phyloP scores from a whole-genome alignment of 371 early-diverging fungal species.

The Syncephalastrum racemosum region DNA sequence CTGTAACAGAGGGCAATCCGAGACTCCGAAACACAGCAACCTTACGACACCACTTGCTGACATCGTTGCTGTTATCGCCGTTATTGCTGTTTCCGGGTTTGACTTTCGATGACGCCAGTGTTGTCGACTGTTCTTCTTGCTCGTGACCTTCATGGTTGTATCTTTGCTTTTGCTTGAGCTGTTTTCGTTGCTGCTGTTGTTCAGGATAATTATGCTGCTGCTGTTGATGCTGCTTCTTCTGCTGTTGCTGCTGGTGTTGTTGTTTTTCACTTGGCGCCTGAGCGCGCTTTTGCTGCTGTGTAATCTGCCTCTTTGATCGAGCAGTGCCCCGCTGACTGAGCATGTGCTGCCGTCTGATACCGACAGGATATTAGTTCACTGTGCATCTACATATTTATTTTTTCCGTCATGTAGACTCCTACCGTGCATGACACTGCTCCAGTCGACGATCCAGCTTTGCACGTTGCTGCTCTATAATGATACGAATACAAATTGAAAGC shows the following conservation, averaged over 20 bases:
- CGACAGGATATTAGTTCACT: conserved; percentile 4
- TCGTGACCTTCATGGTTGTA: too few relatives aligned
- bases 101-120: too few relatives aligned
- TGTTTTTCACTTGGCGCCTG: neutral
- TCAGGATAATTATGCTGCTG: too few relatives aligned
- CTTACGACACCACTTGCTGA: conserved; percentile 8
- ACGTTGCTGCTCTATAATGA: conserved; percentile 13
- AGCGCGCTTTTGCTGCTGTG: too few relatives aligned
- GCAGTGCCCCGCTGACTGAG: conserved; percentile 8
- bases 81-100: neutral
- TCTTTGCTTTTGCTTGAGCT: neutral
- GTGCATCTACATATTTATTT: conserved; percentile 12
- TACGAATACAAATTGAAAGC: conserved; percentile 3
- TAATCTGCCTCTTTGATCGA: too few relatives aligned
- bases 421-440: conserved; percentile 30
- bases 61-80: conserved; percentile 12
- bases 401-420: conserved; percentile 7
- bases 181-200: conserved; percentile 17
- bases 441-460: conserved; percentile 16
- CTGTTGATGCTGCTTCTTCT: neutral
- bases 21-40: conserved; percentile 22
- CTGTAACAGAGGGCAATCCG: conserved; percentile 28
- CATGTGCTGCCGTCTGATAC: conserved; percentile 18
- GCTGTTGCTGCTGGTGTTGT: neutral
- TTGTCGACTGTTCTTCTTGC: too few relatives aligned